phyloP scores from a whole-genome alignment of 257 asterid species.

The Cordia subcordata region DNA sequence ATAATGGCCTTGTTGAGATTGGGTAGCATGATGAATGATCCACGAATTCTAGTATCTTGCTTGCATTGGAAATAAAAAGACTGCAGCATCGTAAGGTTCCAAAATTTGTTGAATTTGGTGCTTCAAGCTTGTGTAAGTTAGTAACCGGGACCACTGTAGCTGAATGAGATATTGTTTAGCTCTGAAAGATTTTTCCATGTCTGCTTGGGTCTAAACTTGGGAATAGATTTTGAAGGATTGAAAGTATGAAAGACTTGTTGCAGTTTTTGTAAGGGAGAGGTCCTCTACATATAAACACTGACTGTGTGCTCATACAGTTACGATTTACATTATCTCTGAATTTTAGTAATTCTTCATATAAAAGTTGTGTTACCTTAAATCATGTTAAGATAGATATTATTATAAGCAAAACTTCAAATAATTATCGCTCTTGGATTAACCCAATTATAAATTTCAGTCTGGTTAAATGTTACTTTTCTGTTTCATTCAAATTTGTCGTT shows the following conservation, averaged over 20 bases:
- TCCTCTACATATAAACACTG: not conserved
- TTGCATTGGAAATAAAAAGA: slow-evolving; percentile 23
- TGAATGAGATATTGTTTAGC: slow-evolving; percentile 17
- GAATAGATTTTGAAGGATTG: not conserved
- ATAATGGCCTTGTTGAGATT: not conserved
- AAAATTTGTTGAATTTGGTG: slow-evolving; percentile 3
- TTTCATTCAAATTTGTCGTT: no score
- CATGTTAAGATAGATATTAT: no score
- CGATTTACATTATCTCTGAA: no score
- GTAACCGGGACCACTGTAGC: slow-evolving; percentile 28
- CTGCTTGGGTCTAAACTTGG: not conserved
- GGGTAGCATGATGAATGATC: slow-evolving; percentile 6
- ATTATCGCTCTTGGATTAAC: no score
- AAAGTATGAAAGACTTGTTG: not conserved
- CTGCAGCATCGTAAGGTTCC: slow-evolving; percentile 23
- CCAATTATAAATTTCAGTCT: no score
- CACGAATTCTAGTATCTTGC: slow-evolving; percentile 18
- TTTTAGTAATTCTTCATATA: no score
- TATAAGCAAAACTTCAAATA: no score
- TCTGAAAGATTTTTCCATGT: not conserved
- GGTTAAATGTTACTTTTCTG: no score
- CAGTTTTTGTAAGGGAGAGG: not conserved
- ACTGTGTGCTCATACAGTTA: no score
- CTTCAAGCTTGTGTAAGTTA: slow-evolving; percentile 2
- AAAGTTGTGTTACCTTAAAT: no score